Evolutionary conservation across 2,329 filamentous ascomycete species (phyloP).

Genomic region (Metarhizium robertsii): DNA sequence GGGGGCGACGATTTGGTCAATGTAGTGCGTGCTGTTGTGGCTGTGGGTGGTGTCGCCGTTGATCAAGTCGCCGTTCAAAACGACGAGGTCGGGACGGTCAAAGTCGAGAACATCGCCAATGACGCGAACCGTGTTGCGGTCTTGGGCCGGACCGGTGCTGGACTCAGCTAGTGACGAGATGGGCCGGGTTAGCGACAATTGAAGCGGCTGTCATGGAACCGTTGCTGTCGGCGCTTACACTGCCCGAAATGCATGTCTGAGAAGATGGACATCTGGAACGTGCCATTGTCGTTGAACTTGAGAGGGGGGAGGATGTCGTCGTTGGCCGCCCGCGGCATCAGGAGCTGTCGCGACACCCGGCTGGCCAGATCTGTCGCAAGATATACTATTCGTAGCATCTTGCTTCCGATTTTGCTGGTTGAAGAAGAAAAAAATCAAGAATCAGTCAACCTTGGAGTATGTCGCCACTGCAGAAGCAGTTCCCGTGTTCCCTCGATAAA

Average conservation of each 20-base stretch:
- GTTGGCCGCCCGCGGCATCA: too few relatives aligned
- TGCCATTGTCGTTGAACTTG: neutral
- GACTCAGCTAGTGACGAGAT: too few relatives aligned
- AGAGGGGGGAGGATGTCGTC: too few relatives aligned
- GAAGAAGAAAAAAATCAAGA: too few relatives aligned
- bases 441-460: too few relatives aligned
- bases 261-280: slow-evolving; percentile 4
- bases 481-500: too few relatives aligned
- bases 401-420: too few relatives aligned
- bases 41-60: slow-evolving; percentile 53
- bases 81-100: slow-evolving; percentile 50
- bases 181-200: too few relatives aligned
- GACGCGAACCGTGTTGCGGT: slow-evolving; percentile 45
- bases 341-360: too few relatives aligned
- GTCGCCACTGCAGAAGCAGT: too few relatives aligned
- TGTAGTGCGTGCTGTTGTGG: slow-evolving; percentile 42
- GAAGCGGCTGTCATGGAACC: neutral
- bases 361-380: too few relatives aligned
- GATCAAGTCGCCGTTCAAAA: slow-evolving; percentile 64
- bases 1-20: slow-evolving; percentile 50
- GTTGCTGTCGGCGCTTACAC: neutral
- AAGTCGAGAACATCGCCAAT: slow-evolving; percentile 47
- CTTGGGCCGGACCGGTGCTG: slow-evolving; percentile 32
- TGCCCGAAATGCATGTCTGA: slow-evolving; percentile 3
- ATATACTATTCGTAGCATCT: too few relatives aligned